phyloP scores from a whole-genome alignment of 1,284 basidiomycete species.

The Ceratobasidium papillatum region DNA sequence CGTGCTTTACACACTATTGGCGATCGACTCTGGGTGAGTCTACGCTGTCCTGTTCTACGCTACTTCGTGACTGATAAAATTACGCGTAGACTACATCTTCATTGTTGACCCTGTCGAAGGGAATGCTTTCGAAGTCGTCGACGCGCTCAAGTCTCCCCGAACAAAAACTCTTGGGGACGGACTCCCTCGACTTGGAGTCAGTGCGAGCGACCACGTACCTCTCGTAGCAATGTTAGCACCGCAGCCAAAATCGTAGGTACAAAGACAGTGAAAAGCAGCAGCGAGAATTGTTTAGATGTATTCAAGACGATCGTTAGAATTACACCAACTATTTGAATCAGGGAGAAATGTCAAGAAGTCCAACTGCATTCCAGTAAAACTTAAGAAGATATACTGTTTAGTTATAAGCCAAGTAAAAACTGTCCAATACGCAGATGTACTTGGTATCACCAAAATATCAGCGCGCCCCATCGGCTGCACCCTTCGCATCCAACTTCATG shows the following conservation, averaged over 20 bases:
- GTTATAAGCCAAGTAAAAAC: slow-evolving; percentile 6
- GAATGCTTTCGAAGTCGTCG: slow-evolving; percentile 55
- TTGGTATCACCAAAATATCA: slow-evolving; percentile 5
- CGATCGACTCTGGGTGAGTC: slow-evolving; percentile 75
- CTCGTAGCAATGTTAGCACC: slow-evolving; percentile 52
- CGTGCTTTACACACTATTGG: slow-evolving; percentile 84
- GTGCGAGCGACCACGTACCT: slow-evolving; percentile 88
- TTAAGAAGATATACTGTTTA: neutral
- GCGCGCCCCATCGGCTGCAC: neutral
- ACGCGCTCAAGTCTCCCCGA: slow-evolving; percentile 71
- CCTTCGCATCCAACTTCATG: slow-evolving; percentile 57
- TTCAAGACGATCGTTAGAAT: neutral
- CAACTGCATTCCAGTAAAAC: neutral
- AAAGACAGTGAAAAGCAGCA: neutral
- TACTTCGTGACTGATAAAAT: slow-evolving; percentile 34
- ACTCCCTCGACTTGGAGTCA: slow-evolving; percentile 79
- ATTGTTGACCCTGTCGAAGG: slow-evolving; percentile 50
- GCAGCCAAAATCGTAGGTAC: neutral
- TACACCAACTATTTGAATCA: neutral
- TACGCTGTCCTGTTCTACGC: slow-evolving; percentile 5
- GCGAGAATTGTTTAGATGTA: neutral
- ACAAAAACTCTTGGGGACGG: slow-evolving; percentile 74
- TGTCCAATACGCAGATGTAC: neutral
- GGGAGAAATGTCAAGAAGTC: neutral
- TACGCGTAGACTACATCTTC: slow-evolving; percentile 83